Percentiles rank a stretch among this genome's conserved stretches.
Evolutionary conservation across 169 alveolate genomes (phyloP).

Genomic region (Plasmodium ovale): DNA sequence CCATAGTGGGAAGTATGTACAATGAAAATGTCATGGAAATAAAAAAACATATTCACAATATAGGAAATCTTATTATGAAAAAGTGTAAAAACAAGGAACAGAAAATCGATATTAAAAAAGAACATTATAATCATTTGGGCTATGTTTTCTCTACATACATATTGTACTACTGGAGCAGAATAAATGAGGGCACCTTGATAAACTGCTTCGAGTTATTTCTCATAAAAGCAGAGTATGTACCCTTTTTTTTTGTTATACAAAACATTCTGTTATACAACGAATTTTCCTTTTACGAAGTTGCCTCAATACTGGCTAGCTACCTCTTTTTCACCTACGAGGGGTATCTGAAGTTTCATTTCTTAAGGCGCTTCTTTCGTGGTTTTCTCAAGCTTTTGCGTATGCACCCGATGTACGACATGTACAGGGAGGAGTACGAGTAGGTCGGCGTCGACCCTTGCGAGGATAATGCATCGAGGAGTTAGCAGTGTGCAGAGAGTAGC

Average conservation of each 20-base stretch:
- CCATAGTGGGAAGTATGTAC: conserved; percentile 75
- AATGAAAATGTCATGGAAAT: conserved; percentile 60
- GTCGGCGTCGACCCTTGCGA: too few relatives aligned
- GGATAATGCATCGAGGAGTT: too few relatives aligned
- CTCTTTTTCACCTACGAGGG: conserved; percentile 63
- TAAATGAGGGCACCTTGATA: conserved; percentile 84
- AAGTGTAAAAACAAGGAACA: neutral
- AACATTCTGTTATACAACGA: conserved; percentile 80
- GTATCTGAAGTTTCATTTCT: conserved; percentile 6
- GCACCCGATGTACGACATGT: conserved; percentile 34
- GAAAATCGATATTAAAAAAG: conserved; percentile 29
- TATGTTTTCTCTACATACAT: conserved; percentile 82
- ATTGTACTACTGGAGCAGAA: conserved; percentile 84
- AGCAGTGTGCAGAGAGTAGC: too few relatives aligned
- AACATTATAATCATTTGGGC: conserved; percentile 75
- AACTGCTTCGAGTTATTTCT: conserved; percentile 83
- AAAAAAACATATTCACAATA: conserved; percentile 17
- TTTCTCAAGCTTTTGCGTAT: conserved; percentile 22
- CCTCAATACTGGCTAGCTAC: conserved; percentile 61
- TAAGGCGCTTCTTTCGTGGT: conserved; percentile 5
- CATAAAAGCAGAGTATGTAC: conserved; percentile 83
- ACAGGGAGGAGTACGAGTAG: conserved; percentile 70
- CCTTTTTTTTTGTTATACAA: conserved; percentile 81
- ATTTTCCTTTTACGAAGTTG: conserved; percentile 76
- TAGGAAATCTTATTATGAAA: conserved; percentile 3